Percentiles rank a stretch among this genome's conserved stretches.
phyloP scores from a whole-genome alignment of 371 early-diverging fungal genomes.

The Mucor plumbeus region DNA sequence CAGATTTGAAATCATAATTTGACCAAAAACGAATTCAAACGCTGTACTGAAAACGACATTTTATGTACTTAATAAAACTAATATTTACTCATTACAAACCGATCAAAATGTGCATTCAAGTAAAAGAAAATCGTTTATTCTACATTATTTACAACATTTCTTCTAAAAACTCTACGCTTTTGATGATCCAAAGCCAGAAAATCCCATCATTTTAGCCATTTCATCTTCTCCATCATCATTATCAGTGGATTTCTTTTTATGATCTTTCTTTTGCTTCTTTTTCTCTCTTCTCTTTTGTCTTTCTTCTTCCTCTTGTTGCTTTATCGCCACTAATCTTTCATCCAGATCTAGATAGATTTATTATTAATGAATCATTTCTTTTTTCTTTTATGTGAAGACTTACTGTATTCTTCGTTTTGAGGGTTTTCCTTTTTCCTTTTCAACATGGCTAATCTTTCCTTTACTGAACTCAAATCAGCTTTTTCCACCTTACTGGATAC shows the following conservation, averaged over 20 bases:
- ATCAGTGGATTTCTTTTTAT: constrained; percentile 47
- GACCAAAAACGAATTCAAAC: no score
- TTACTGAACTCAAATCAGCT: constrained; percentile 55
- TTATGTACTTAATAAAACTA: no score
- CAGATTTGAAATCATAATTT: no score
- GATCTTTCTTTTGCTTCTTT: constrained; percentile 58
- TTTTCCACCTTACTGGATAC: constrained; percentile 81
- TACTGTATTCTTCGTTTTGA: constrained; percentile 60
- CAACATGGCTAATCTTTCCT: constrained; percentile 57
- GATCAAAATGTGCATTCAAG: no score
- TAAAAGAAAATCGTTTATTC: not conserved
- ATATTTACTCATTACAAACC: no score
- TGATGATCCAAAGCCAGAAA: constrained; percentile 53
- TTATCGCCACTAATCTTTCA: constrained; percentile 51
- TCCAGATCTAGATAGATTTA: constrained; percentile 52
- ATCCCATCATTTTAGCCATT: constrained; percentile 60
- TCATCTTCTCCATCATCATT: constrained; percentile 36
- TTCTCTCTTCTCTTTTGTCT: constrained; percentile 51
- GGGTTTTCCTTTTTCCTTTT: constrained; percentile 64
- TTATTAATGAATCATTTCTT: not conserved
- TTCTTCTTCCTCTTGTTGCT: constrained; percentile 59
- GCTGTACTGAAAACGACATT: no score
- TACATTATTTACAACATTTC: not conserved
- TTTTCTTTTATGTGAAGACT: not conserved
- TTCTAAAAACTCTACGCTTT: constrained; percentile 25